phyloP scores from a whole-genome alignment of 441 rosid species.

The Populus hybrid region DNA sequence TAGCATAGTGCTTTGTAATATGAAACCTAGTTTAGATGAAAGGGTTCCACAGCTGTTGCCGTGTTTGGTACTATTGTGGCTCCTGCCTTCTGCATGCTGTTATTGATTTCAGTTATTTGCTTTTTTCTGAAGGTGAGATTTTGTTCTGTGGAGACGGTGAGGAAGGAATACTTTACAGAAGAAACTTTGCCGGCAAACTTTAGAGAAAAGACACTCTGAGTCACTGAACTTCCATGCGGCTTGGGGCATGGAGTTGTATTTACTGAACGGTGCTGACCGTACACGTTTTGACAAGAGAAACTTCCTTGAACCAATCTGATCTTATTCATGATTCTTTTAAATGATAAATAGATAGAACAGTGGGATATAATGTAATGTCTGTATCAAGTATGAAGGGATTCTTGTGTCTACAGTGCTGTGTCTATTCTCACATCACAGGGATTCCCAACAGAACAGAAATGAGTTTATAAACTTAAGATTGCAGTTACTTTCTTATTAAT shows the following conservation, averaged over 20 bases:
- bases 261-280: not conserved
- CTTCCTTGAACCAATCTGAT: not conserved
- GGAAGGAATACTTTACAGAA: slow-evolving; percentile 77
- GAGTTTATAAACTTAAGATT: too few relatives aligned
- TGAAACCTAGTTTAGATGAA: not conserved
- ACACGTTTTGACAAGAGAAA: not conserved
- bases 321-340: not conserved
- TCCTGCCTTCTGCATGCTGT: not conserved
- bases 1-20: not conserved
- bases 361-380: not conserved
- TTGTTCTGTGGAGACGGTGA: slow-evolving; percentile 62
- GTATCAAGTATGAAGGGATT: not conserved
- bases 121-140: slow-evolving; percentile 67
- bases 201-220: slow-evolving; percentile 30
- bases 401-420: not conserved
- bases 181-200: slow-evolving; percentile 66
- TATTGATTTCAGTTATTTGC: not conserved
- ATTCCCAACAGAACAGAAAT: too few relatives aligned
- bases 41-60: not conserved
- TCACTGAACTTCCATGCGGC: not conserved
- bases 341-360: not conserved
- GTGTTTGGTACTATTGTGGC: not conserved
- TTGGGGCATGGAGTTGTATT: not conserved
- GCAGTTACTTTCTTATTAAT: too few relatives aligned
- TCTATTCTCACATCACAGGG: too few relatives aligned